Conservation (phyloP, 345 rosid species). For the Clarkia xantiana region DNA sequence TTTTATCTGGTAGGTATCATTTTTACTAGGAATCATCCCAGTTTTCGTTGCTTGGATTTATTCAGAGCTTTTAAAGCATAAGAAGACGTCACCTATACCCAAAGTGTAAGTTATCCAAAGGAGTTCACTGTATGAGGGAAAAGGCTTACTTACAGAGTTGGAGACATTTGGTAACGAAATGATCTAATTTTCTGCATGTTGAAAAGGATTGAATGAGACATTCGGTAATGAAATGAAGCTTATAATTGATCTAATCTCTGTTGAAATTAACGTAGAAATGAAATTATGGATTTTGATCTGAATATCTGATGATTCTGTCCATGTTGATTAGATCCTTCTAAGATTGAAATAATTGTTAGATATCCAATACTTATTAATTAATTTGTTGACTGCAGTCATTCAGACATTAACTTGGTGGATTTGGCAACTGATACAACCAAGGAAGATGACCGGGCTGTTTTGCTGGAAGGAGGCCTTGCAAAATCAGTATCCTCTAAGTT, state of each 20-base stretch:
- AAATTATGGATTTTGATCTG: no score
- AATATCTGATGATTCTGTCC: no score
- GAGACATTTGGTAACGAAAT: background rate
- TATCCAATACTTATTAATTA: no score
- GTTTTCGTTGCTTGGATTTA: slow-evolving; percentile 77
- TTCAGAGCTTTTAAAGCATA: slow-evolving; percentile 68
- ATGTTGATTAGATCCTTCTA: no score
- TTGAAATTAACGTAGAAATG: no score
- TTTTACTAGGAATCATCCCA: slow-evolving; percentile 72
- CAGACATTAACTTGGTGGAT: slow-evolving; percentile 74
- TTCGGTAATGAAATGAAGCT: no score
- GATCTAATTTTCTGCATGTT: background rate
- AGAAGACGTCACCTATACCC: slow-evolving; percentile 33
- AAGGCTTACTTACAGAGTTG: no score
- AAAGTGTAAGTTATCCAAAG: slow-evolving; percentile 58
- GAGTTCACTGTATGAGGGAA: background rate
- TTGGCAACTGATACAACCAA: slow-evolving; percentile 44
- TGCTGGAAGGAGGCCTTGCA: slow-evolving; percentile 83
- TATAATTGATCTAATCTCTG: no score
- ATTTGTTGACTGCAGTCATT: slow-evolving; percentile 49
- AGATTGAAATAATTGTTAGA: no score
- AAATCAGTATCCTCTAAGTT: slow-evolving; percentile 65
- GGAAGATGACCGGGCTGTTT: slow-evolving; percentile 72
- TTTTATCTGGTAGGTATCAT: slow-evolving; percentile 56
- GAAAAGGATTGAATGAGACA: no score